Conservation (phyloP, 2,329 filamentous ascomycete genomes). For the Trichoderma lentiforme region DNA sequence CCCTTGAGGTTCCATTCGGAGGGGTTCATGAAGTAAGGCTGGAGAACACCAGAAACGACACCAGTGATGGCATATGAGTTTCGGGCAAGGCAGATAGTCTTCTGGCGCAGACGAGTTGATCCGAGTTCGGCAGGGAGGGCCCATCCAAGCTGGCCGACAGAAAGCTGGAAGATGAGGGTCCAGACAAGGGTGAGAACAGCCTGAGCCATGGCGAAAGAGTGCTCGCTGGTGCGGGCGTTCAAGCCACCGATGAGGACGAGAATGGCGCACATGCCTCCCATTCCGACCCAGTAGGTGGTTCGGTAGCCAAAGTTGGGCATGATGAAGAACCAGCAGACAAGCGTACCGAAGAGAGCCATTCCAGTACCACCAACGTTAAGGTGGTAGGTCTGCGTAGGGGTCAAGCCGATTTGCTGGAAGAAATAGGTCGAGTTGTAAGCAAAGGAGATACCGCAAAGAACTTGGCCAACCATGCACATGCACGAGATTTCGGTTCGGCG, state of each 20-base stretch:
- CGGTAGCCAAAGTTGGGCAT: slow-evolving; percentile 44
- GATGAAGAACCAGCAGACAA: slow-evolving; percentile 41
- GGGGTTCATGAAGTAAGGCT: slow-evolving; percentile 47
- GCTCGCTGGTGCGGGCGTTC: slow-evolving; percentile 31
- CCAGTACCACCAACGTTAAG: slow-evolving; percentile 38
- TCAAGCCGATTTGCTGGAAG: slow-evolving; percentile 36
- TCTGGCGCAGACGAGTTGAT: slow-evolving; percentile 51
- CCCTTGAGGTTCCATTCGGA: slow-evolving; percentile 48
- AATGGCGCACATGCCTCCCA: slow-evolving; percentile 37
- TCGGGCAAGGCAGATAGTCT: slow-evolving; percentile 53
- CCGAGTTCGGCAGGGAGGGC: slow-evolving; percentile 40
- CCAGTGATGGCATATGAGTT: slow-evolving; percentile 43
- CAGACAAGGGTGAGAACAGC: slow-evolving; percentile 34
- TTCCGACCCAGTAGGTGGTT: slow-evolving; percentile 43
- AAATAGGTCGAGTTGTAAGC: slow-evolving; percentile 40
- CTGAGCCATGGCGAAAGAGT: slow-evolving; percentile 32
- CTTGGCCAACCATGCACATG: slow-evolving; percentile 13
- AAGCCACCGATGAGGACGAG: slow-evolving; percentile 43
- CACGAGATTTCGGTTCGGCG: slow-evolving; percentile 51
- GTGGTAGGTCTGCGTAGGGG: slow-evolving; percentile 28
- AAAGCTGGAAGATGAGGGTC: slow-evolving; percentile 35
- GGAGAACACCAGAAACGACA: slow-evolving; percentile 49
- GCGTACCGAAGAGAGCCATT: slow-evolving; percentile 42
- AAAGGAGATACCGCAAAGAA: slow-evolving; percentile 24
- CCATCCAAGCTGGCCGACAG: slow-evolving; percentile 38